Evolutionary conservation across 345 rosid genomes (phyloP), one percentile per base, ranked within the genome.

Genomic region (Syzygium grande): DNA sequence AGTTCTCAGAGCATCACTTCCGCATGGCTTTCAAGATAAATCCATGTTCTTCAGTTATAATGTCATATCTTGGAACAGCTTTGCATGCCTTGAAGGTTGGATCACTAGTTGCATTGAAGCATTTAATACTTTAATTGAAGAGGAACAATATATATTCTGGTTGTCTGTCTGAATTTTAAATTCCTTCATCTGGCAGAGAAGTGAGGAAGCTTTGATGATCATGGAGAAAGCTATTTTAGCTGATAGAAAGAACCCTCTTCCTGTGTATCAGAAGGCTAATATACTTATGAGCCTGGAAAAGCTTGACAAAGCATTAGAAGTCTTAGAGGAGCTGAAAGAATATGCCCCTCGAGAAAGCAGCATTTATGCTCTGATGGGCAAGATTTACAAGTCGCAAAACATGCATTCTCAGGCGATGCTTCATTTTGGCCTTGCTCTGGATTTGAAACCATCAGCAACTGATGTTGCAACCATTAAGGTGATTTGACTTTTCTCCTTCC

Each of bases 1-100:
- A 96, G 89, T 98, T 98, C 91, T 93, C 99, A 9, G 99, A 96
- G 94, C 99, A 98, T 92, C 99, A 96, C 91, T 98, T 98, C 91
- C 92, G 91, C 91, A 94, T 92, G 97, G 99, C 99, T 52, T 96
- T 94, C 90, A 91, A 89, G 65, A 96, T 98, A 91, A 98, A 96
- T 89, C 96, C 96, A 17, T 90, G 93, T 84, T 98, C 99, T 58
- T 98, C 99, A 86, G 98, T 98, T 87, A 98, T 98, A 91, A 94
- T 98, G 99, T 93, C 99, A 43, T 98, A 96, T 91, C 94, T 98
- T 85, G 99, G 99, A 52, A 96, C 97, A 43, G 96, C 99, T 87
- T 90, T 96, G 84, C 98, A 98, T 90, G 94, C 97, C 87, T 89
- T 94, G 85, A 93, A 93, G 99, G 99, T 96, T 86, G 52, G 84